These are phyloP conservation scores for Boletus sp. DNA, from an alignment of 768 basidiomycete genomes.

Conservation along the genomic window DNA sequence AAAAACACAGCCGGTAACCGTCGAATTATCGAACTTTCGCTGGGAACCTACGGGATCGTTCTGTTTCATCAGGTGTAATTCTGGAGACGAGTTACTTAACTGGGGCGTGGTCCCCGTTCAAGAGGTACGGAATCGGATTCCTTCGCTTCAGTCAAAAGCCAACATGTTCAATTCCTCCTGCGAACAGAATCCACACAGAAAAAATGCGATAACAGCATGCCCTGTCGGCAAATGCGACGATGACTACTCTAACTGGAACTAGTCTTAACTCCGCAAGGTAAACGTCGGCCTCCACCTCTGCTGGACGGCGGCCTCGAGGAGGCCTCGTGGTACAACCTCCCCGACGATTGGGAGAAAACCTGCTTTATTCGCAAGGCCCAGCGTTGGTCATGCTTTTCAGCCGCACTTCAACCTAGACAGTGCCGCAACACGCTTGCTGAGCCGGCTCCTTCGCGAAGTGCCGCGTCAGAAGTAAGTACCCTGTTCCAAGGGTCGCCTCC, in stretches of 20 bases:
- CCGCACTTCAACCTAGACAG: background rate
- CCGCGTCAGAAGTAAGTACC: background rate
- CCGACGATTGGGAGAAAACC: constrained; percentile 13
- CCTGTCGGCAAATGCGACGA: constrained; percentile 15
- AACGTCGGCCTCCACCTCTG: constrained; percentile 11
- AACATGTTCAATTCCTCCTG: background rate
- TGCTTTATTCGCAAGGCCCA: constrained; percentile 10
- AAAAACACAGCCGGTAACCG: constrained; percentile 9
- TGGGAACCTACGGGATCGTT: constrained; percentile 2
- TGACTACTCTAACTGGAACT: constrained; percentile 2
- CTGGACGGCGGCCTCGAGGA: constrained; percentile 20
- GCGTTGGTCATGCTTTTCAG: background rate
- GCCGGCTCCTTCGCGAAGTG: background rate
- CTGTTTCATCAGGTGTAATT: constrained; percentile 5
- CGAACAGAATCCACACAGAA: constrained; percentile 8
- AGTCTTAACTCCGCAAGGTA: constrained; percentile 6
- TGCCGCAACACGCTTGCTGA: constrained; percentile 4
- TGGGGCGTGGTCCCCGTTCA: background rate
- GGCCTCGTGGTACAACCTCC: constrained; percentile 17
- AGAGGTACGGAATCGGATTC: background rate
- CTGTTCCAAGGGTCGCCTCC: background rate
- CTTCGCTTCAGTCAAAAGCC: constrained; percentile 5
- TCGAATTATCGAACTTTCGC: background rate
- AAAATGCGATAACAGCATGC: constrained; percentile 20
- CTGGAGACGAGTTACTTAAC: background rate